phyloP scores from a whole-genome alignment of 164 flowering plant species.

The Chloranthus sessilifolius region DNA sequence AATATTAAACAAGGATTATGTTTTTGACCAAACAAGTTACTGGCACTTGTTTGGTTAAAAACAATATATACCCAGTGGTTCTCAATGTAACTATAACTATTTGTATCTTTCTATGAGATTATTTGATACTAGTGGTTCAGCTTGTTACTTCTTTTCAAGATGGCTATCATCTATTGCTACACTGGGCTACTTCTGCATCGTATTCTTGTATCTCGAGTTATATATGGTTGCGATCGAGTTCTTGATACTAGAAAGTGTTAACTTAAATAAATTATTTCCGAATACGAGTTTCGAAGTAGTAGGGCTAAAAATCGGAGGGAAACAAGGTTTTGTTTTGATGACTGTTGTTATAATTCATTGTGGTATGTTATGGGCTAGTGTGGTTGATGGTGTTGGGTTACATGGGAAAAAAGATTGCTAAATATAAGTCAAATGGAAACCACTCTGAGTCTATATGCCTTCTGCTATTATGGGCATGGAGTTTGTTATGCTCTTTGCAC shows the following conservation, averaged over 20 bases:
- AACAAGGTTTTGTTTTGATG: not conserved
- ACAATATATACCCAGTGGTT: too few species aligned
- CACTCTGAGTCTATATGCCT: slow-evolving; percentile 3
- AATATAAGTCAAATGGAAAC: too few species aligned
- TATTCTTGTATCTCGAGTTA: not conserved
- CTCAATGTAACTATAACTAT: too few species aligned
- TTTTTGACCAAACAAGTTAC: too few species aligned
- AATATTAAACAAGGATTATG: too few species aligned
- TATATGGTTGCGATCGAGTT: too few species aligned
- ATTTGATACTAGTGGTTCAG: too few species aligned
- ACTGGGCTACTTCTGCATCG: not conserved
- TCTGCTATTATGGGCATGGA: slow-evolving; percentile 1
- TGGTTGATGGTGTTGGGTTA: not conserved
- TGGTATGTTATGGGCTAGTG: not conserved
- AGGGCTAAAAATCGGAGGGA: slow-evolving; percentile 1
- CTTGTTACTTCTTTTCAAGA: not conserved
- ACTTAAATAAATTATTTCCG: not conserved
- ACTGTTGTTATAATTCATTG: not conserved
- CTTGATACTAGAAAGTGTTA: too few species aligned
- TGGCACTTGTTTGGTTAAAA: too few species aligned
- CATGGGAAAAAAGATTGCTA: not conserved
- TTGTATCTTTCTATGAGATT: too few species aligned
- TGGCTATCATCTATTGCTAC: slow-evolving; percentile 3
- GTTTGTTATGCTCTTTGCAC: not conserved
- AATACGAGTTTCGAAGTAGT: not conserved